Base-by-base conservation (phyloP, 2,329 filamentous ascomycete genomes). In the Colletotrichum navitas region DNA sequence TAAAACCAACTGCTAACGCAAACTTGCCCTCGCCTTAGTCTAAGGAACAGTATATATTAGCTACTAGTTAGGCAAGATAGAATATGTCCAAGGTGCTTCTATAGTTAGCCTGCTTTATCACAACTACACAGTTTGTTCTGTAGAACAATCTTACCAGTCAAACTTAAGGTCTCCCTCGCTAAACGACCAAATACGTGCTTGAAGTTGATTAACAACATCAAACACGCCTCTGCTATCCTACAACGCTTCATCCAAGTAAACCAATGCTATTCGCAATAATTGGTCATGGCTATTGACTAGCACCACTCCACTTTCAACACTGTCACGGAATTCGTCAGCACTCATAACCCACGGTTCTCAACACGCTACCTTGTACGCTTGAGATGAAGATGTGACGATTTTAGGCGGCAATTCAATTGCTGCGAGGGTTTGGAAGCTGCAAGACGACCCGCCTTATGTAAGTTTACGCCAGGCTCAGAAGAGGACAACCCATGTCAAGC, bases 251-350 rank as follows among this genome's bases (percentile, higher is more conserved):
- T 69, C 55, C 49, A 62, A 29, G 41, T 72, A 72, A 5, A 72
- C 54, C 41, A 68, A 74, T 18, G 73, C 67, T 72, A 73, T 72
- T 32, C 68, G 71, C 59, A 73, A 36, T 26, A 73, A 0, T 14
- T n/a, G 58, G 56, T 56, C 43, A 36, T 74, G 68, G 56, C 51
- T n/a, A 49, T 69, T 62, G 21, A 69, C 41, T 12, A 47, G 21
- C 24, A 68, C 32, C 34, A 59, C 29, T 11, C 65, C 71, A 24
- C 45, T 64, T 52, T 74, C 68, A 41, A 49, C 34, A 36, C 45
- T 58, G 1, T 52, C 49, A 52, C 63, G 71, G 18, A 71, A 52
- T 45, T 63, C 63, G 6, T 67, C 63, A 10, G 68, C 68, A 36
- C 39, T 64, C 68, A 71, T 73, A 10, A 18, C 43, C n/a, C 18